Conservation (phyloP, 2,329 filamentous ascomycete species). For the Sporothrix mexicana region DNA sequence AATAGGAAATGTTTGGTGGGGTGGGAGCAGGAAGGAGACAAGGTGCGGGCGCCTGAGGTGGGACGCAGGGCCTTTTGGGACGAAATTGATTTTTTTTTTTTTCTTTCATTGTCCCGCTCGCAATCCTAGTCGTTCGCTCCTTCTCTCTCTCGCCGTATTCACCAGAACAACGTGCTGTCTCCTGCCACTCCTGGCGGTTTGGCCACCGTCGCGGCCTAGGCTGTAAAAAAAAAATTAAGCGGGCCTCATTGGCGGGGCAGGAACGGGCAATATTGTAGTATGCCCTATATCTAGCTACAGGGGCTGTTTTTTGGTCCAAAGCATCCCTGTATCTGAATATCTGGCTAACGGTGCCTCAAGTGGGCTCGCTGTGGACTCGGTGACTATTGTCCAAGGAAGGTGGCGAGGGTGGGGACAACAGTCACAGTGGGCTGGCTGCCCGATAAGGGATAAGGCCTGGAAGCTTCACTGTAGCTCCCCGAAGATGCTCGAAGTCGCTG, state of each 20-base stretch:
- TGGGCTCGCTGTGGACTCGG: conserved; percentile 7
- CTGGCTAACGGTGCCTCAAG: background rate
- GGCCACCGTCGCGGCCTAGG: background rate
- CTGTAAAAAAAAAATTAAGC: conserved; percentile 13
- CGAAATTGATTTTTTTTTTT: conserved; percentile 33
- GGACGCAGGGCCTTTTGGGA: conserved; percentile 17
- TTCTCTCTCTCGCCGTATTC: background rate
- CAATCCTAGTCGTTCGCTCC: background rate
- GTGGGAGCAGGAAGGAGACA: conserved; percentile 10
- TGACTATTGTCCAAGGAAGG: background rate
- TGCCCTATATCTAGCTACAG: background rate
- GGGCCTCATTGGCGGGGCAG: conserved; percentile 31
- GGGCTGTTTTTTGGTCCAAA: background rate
- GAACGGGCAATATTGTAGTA: background rate
- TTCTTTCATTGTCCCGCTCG: background rate
- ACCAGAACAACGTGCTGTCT: background rate
- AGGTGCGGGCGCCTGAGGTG: conserved; percentile 25
- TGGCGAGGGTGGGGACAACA: background rate
- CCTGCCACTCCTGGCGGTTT: conserved; percentile 5
- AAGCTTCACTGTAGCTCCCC: conserved; percentile 34
- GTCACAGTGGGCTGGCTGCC: background rate
- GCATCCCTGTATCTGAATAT: background rate
- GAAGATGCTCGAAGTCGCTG: conserved; percentile 37
- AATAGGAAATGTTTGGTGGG: conserved; percentile 29
- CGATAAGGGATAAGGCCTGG: conserved; percentile 32